A percentile compares a stretch with the other conserved stretches of the same genome.
Conservation (phyloP, 371 early-diverging fungal species). For the Mucor indicus region DNA sequence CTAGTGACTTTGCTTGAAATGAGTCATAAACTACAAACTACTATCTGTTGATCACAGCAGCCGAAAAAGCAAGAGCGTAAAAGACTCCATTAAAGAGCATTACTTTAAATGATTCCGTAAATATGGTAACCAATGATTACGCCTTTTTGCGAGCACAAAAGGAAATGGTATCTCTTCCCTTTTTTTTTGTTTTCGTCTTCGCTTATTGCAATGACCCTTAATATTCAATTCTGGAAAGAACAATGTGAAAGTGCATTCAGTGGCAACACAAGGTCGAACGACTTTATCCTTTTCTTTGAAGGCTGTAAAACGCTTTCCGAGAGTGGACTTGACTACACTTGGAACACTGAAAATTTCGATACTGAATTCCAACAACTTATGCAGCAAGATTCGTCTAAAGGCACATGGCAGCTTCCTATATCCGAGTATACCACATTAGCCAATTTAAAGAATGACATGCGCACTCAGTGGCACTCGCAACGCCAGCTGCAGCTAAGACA, state of each 20-base stretch:
- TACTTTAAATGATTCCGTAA: too few species aligned
- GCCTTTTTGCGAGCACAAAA: too few species aligned
- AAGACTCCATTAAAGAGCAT: too few species aligned
- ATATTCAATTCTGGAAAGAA: conserved; percentile 14
- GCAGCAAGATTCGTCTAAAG: not conserved
- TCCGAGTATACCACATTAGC: not conserved
- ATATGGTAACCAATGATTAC: too few species aligned
- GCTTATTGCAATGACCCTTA: too few species aligned
- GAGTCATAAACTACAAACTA: too few species aligned
- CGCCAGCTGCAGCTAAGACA: conserved; percentile 13
- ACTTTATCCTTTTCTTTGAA: conserved; percentile 26
- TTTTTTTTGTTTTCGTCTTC: too few species aligned
- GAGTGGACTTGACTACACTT: not conserved
- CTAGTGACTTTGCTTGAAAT: too few species aligned
- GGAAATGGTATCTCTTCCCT: too few species aligned
- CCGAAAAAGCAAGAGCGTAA: too few species aligned
- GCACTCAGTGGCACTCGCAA: conserved; percentile 27
- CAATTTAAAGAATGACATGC: conserved; percentile 10
- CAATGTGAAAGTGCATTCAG: conserved; percentile 23
- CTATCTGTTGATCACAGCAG: too few species aligned
- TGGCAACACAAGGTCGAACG: conserved; percentile 16
- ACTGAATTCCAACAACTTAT: conserved; percentile 2
- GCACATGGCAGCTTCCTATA: conserved; percentile 7
- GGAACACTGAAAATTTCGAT: too few species aligned
- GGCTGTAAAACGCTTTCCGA: conserved; percentile 1